Evolutionary conservation across 495 filamentous ascomycete species (phyloP).

Genomic region (Annulohypoxylon bovei): DNA sequence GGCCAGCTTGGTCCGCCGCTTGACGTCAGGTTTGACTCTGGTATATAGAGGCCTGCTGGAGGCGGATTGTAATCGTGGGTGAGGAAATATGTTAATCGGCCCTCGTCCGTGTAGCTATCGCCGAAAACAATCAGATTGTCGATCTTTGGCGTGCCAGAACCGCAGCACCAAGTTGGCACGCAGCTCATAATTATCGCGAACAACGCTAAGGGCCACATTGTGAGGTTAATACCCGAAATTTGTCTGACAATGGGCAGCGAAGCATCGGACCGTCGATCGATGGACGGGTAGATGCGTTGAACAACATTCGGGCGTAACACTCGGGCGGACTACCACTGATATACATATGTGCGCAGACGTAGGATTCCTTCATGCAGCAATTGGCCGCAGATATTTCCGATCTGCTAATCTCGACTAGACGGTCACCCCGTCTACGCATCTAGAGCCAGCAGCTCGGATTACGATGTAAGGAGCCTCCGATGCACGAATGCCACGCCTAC

Average conservation of each 20-base stretch:
- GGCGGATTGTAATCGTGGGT: conserved; percentile 66
- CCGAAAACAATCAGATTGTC: conserved; percentile 59
- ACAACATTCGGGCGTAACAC: not conserved
- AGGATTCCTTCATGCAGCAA: conserved; percentile 21
- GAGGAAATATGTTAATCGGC: conserved; percentile 68
- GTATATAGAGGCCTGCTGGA: conserved; percentile 64
- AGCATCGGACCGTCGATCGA: conserved; percentile 13
- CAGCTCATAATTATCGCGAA: conserved; percentile 9
- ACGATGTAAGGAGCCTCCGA: conserved; percentile 1
- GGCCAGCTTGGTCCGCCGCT: conserved; percentile 75
- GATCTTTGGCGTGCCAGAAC: conserved; percentile 11
- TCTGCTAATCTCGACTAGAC: conserved; percentile 22
- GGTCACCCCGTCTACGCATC: conserved; percentile 13
- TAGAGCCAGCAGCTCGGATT: conserved; percentile 17
- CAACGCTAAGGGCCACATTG: conserved; percentile 25
- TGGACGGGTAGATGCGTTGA: not conserved
- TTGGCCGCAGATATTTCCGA: conserved; percentile 11
- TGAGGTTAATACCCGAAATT: not conserved
- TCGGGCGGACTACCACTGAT: not conserved
- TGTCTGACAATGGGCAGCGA: conserved; percentile 11
- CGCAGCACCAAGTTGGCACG: conserved; percentile 17
- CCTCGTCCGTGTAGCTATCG: conserved; percentile 81
- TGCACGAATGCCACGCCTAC: not conserved
- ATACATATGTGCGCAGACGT: conserved; percentile 18
- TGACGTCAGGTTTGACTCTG: conserved; percentile 58